These are phyloP conservation scores for Ceratocystiopsis sp. DNA, from an alignment of 2,329 filamentous ascomycete species.

Conservation along the genomic window DNA sequence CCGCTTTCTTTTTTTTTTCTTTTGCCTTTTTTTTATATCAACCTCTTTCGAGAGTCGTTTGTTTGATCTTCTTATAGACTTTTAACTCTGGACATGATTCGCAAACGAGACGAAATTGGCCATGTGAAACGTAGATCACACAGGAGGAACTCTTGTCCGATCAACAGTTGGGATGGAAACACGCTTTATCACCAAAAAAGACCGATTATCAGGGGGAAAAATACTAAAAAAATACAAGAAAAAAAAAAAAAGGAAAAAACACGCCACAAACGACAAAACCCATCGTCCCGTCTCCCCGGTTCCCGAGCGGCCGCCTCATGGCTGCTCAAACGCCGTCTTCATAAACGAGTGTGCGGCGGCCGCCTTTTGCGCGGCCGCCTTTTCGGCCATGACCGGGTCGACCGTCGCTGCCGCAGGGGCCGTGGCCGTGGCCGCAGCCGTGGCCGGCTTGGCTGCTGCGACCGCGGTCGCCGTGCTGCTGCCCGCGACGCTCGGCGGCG, in stretches of 20 bases:
- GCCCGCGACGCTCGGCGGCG: constrained; percentile 22
- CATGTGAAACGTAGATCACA: too few relatives aligned
- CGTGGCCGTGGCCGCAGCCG: constrained; percentile 14
- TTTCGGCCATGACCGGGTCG: constrained; percentile 9
- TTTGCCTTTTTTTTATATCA: not conserved
- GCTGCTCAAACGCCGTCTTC: constrained; percentile 39
- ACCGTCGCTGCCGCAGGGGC: not conserved
- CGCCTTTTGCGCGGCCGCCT: constrained; percentile 7
- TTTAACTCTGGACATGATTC: not conserved
- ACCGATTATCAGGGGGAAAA: too few relatives aligned
- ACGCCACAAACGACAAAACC: not conserved
- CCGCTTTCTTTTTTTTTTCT: not conserved
- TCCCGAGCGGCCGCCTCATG: not conserved
- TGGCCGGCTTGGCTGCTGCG: constrained; percentile 8
- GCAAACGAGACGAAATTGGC: not conserved
- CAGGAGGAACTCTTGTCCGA: too few relatives aligned
- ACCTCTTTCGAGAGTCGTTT: not conserved
- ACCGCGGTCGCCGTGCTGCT: constrained; percentile 26
- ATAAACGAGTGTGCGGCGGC: constrained; percentile 32
- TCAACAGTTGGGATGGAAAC: too few relatives aligned
- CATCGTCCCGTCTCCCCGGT: not conserved
- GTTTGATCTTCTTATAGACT: not conserved
- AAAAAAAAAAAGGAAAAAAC: not conserved
- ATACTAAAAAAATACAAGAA: not conserved
- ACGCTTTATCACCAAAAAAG: too few relatives aligned